These are phyloP conservation scores for Phytopythium oedochilum DNA, from an alignment of 352 stramenopile genomes.

Conservation along the genomic window DNA sequence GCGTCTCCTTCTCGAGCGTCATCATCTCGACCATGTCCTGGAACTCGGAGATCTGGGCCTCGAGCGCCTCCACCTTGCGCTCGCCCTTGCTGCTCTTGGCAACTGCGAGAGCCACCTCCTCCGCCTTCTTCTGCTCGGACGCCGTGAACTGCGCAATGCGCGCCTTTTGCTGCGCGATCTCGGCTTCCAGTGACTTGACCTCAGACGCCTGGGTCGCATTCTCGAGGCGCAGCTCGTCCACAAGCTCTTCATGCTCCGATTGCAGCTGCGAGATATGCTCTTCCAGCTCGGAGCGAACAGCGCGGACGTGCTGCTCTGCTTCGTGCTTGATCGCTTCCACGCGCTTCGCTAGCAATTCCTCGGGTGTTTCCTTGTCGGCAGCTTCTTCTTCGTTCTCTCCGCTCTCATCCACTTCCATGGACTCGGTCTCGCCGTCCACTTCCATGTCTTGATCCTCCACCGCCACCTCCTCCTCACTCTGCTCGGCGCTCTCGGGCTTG, in stretches of 20 bases:
- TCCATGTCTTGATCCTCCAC: conserved; percentile 13
- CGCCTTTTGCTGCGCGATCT: conserved; percentile 64
- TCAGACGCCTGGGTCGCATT: conserved; percentile 56
- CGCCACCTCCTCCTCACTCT: conserved; percentile 19
- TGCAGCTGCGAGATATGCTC: conserved; percentile 56
- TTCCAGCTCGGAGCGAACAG: conserved; percentile 55
- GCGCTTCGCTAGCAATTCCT: conserved; percentile 40
- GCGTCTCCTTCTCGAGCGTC: conserved; percentile 82
- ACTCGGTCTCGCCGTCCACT: conserved; percentile 16
- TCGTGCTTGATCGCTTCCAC: conserved; percentile 50
- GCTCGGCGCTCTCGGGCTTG: conserved; percentile 12
- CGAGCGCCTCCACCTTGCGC: conserved; percentile 63
- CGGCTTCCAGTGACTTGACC: conserved; percentile 55
- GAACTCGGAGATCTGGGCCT: conserved; percentile 64
- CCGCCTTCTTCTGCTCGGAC: conserved; percentile 68
- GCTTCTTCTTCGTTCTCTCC: conserved; percentile 9
- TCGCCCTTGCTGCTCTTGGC: conserved; percentile 63
- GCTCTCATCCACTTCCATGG: conserved; percentile 28
- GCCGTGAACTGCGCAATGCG: conserved; percentile 63
- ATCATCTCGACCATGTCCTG: conserved; percentile 85
- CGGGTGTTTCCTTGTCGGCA: conserved; percentile 7
- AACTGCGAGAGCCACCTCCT: conserved; percentile 68
- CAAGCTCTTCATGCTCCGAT: conserved; percentile 43
- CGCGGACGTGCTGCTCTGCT: conserved; percentile 53
- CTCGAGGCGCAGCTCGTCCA: conserved; percentile 50